These are phyloP conservation scores for Meira miltonrushii DNA, from an alignment of 1,284 basidiomycete species.

Conservation along the genomic window DNA sequence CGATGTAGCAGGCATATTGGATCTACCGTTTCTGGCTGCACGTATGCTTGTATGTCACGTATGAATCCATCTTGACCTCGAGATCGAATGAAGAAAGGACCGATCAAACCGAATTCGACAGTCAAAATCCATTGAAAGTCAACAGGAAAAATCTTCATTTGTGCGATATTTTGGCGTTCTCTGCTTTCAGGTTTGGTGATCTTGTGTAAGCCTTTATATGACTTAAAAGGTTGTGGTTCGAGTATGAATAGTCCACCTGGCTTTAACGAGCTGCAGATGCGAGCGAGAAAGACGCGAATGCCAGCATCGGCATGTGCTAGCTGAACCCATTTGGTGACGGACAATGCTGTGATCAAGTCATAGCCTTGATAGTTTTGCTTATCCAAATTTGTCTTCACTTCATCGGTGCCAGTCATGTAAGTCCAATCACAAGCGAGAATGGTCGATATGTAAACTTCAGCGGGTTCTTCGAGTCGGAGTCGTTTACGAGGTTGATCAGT, in stretches of 20 bases:
- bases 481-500: not conserved
- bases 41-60: not conserved
- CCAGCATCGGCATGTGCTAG: constrained; percentile 17
- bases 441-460: too few species aligned
- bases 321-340: constrained; percentile 29
- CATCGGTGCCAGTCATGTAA: not conserved
- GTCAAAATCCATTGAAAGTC: constrained; percentile 6
- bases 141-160: not conserved
- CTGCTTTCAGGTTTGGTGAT: not conserved
- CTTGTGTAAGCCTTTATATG: constrained; percentile 21
- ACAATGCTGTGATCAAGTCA: constrained; percentile 18
- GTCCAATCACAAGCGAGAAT: constrained; percentile 4
- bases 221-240: constrained; percentile 22
- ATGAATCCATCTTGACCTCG: constrained; percentile 1
- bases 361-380: constrained; percentile 1
- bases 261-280: constrained; percentile 9
- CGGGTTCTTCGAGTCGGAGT: not conserved
- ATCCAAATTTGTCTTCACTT: not conserved
- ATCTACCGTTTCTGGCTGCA: not conserved
- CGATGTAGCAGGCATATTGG: too few species aligned
- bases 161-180: not conserved
- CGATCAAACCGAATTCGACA: not conserved
- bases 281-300: constrained; percentile 14
- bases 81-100: not conserved
- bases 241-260: constrained; percentile 15